Conservation (phyloP, 768 basidiomycete genomes). For the Suillus subluteus region DNA sequence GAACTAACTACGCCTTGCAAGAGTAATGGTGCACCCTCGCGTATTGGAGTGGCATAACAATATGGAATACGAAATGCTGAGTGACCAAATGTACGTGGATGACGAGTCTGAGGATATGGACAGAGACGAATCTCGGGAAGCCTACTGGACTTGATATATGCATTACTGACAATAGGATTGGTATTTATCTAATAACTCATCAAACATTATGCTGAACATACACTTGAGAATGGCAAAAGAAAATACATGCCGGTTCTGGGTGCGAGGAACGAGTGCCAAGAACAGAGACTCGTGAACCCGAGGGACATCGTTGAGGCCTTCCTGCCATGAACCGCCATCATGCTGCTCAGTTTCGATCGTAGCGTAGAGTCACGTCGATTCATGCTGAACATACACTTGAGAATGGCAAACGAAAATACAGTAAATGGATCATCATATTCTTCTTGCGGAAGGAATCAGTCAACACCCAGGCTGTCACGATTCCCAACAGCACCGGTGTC, state of each 20-base stretch:
- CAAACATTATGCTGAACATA: background rate
- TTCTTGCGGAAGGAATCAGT: background rate
- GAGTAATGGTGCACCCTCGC: slow-evolving; percentile 66
- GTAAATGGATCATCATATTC: background rate
- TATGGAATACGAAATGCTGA: slow-evolving; percentile 23
- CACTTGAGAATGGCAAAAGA: background rate
- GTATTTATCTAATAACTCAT: background rate
- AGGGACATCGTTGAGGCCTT: too few relatives aligned
- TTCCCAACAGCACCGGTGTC: slow-evolving; percentile 25
- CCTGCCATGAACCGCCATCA: too few relatives aligned
- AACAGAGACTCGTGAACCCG: too few relatives aligned
- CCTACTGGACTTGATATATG: slow-evolving; percentile 30
- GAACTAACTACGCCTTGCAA: slow-evolving; percentile 27
- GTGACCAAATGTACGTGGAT: slow-evolving; percentile 17
- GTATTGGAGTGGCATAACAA: slow-evolving; percentile 61
- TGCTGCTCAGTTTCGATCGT: too few relatives aligned
- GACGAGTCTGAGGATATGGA: slow-evolving; percentile 40
- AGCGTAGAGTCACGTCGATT: too few relatives aligned
- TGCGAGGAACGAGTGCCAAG: too few relatives aligned
- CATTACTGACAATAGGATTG: too few relatives aligned
- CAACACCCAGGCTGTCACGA: background rate
- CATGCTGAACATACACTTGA: too few relatives aligned
- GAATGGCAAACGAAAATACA: too few relatives aligned
- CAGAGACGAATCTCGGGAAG: slow-evolving; percentile 36
- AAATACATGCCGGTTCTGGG: background rate